Conservation (phyloP, 176 grass and related monocot species). For the Carex parvula region DNA sequence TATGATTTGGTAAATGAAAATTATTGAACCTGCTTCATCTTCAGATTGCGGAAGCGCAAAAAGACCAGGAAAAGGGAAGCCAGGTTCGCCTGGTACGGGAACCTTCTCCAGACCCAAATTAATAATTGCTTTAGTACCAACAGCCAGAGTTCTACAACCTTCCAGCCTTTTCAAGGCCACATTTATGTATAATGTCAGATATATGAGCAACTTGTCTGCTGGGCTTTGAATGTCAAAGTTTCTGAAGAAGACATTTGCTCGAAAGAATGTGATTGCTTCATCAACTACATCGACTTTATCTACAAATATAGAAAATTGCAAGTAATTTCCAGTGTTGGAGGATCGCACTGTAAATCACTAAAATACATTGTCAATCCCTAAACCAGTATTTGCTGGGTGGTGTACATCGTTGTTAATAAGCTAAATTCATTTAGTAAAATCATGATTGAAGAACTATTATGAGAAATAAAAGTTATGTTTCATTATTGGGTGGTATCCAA, state of each 20-base stretch:
- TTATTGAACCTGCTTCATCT: slow-evolving; percentile 73
- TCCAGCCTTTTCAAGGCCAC: slow-evolving; percentile 95
- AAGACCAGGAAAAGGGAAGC: slow-evolving; percentile 97
- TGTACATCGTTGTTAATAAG: background rate
- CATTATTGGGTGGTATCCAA: background rate
- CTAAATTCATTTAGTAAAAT: slow-evolving; percentile 9
- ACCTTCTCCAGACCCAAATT: slow-evolving; percentile 96
- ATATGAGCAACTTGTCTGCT: slow-evolving; percentile 90
- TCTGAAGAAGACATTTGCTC: slow-evolving; percentile 98
- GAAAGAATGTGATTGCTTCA: slow-evolving; percentile 99
- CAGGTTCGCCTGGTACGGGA: slow-evolving; percentile 86
- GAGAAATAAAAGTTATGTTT: slow-evolving; percentile 2
- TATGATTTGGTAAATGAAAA: background rate
- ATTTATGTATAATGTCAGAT: slow-evolving; percentile 96
- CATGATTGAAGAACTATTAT: background rate
- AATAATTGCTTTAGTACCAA: slow-evolving; percentile 97
- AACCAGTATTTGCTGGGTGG: background rate
- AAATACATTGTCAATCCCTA: background rate
- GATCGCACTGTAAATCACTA: slow-evolving; percentile 2
- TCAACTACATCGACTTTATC: slow-evolving; percentile 86
- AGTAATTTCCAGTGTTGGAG: background rate
- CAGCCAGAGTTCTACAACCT: slow-evolving; percentile 87
- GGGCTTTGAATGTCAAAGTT: slow-evolving; percentile 85
- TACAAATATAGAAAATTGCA: slow-evolving; percentile 29
- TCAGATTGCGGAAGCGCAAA: slow-evolving; percentile 62